Evolutionary conservation across 1,139 yeast genomes (phyloP).

Genomic region (Geotrichum klebahnii): DNA sequence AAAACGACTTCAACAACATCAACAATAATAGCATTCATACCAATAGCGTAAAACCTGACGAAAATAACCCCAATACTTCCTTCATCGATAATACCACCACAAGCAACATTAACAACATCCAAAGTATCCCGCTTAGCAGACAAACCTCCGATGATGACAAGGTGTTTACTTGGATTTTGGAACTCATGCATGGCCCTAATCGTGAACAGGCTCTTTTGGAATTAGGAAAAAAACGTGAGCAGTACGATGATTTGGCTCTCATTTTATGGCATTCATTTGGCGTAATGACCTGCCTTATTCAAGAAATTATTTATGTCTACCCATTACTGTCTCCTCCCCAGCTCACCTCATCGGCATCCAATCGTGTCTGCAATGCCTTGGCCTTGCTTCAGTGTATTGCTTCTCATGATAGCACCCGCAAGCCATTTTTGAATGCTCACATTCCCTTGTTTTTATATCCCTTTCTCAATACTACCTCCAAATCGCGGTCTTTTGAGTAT

Average conservation of each 20-base stretch:
- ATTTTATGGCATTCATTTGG: constrained; percentile 96
- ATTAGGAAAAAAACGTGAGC: constrained; percentile 89
- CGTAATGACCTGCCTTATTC: constrained; percentile 85
- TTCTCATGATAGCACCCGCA: constrained; percentile 85
- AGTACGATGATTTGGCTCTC: constrained; percentile 86
- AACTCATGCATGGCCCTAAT: constrained; percentile 81
- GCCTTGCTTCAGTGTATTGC: constrained; percentile 96
- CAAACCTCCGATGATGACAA: constrained; percentile 82
- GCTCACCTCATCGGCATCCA: constrained; percentile 79
- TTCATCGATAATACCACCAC: too few relatives aligned
- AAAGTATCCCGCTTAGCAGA: too few relatives aligned
- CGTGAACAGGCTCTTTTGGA: constrained; percentile 90
- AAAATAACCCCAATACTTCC: too few relatives aligned
- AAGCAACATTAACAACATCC: too few relatives aligned
- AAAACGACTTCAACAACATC: constrained; percentile 18
- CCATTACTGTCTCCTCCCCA: constrained; percentile 86
- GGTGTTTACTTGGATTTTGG: constrained; percentile 86
- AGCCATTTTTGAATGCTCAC: constrained; percentile 79
- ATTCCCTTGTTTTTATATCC: constrained; percentile 91
- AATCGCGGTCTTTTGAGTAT: constrained; percentile 90
- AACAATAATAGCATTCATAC: constrained; percentile 17
- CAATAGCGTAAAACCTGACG: not conserved
- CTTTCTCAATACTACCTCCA: constrained; percentile 83
- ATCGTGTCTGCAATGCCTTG: constrained; percentile 91
- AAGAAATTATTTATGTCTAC: constrained; percentile 85